A percentile compares a stretch with the other conserved stretches of the same genome.
Evolutionary conservation across 305 asterid genomes (phyloP).

Genomic region (Fraxinus baroniana): DNA sequence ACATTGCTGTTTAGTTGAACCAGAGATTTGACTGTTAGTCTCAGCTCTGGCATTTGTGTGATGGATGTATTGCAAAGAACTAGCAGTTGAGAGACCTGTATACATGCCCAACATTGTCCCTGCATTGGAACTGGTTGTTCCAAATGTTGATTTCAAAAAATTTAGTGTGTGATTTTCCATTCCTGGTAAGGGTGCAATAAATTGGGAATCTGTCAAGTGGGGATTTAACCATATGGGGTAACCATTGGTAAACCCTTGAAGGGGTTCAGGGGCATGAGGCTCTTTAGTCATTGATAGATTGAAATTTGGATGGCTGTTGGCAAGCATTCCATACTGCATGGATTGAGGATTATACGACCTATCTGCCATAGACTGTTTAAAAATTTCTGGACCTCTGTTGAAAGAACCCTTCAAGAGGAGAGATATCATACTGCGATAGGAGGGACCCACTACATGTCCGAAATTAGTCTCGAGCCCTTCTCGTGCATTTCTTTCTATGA

Average conservation of each 20-base stretch:
- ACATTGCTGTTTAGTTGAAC: constrained; percentile 6
- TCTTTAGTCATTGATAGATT: constrained; percentile 7
- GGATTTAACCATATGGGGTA: not conserved
- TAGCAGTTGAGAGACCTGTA: not conserved
- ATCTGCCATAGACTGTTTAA: not conserved
- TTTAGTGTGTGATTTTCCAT: constrained; percentile 11
- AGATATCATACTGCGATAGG: constrained; percentile 9
- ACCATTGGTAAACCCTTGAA: not conserved
- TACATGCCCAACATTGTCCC: not conserved
- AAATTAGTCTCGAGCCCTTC: constrained; percentile 14
- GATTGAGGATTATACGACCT: constrained; percentile 9
- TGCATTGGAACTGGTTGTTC: not conserved
- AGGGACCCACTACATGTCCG: not conserved
- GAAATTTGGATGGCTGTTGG: constrained; percentile 1
- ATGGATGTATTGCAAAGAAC: not conserved
- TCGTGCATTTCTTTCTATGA: constrained; percentile 9
- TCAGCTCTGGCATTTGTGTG: not conserved
- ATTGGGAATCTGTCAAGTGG: not conserved
- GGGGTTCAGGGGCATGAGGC: not conserved
- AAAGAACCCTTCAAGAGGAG: constrained; percentile 21
- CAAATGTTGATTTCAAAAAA: not conserved
- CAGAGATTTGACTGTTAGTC: not conserved
- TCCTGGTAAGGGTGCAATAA: constrained; percentile 1
- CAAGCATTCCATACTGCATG: constrained; percentile 21
- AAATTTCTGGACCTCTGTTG: constrained; percentile 9